phyloP scores from a whole-genome alignment of 345 rosid species.

The Eucalyptus leucophloia region DNA sequence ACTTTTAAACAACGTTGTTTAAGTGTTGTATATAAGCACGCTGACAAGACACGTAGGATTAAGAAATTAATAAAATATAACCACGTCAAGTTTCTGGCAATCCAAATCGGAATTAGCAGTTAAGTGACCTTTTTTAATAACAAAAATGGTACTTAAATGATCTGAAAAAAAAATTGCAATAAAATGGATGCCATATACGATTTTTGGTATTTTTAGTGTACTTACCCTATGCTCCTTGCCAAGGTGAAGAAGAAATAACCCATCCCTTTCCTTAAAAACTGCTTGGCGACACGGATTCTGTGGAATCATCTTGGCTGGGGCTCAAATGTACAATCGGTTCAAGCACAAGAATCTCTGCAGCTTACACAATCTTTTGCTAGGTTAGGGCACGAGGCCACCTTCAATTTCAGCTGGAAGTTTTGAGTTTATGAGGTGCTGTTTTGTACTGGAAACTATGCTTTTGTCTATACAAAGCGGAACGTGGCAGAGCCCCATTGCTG shows the following conservation, averaged over 20 bases:
- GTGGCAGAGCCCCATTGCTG: neutral
- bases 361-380: neutral
- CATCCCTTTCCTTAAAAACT: neutral
- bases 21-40: too few relatives aligned
- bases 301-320: neutral
- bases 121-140: too few relatives aligned
- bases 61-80: too few relatives aligned
- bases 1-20: too few relatives aligned
- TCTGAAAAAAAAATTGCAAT: too few relatives aligned
- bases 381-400: neutral
- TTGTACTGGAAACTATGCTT: neutral
- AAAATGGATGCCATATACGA: too few relatives aligned
- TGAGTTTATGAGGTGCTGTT: neutral
- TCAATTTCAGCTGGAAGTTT: neutral
- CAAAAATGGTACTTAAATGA: too few relatives aligned
- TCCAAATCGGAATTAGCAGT: accelerated
- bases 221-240: neutral
- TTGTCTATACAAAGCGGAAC: neutral
- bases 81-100: too few relatives aligned
- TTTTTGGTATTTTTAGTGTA: too few relatives aligned
- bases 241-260: neutral
- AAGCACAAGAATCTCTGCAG: neutral
- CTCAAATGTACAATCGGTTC: neutral
- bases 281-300: neutral
- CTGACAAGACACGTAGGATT: too few relatives aligned